Evolutionary conservation across 2,329 filamentous ascomycete species (phyloP).

Genomic region (Clarireedia monteithiana): DNA sequence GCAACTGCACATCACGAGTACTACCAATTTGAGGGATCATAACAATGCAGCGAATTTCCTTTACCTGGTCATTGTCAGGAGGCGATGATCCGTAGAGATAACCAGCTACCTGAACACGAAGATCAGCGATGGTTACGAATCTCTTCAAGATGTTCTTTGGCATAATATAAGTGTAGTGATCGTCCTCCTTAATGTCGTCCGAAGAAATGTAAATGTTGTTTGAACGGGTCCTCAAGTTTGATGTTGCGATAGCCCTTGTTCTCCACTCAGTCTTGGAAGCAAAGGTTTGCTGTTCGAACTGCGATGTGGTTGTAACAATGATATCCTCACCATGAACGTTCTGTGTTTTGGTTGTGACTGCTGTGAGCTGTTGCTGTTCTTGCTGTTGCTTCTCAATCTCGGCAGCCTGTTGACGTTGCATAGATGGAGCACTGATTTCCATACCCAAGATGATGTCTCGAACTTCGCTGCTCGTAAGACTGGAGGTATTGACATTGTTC

Average conservation of each 20-base stretch:
- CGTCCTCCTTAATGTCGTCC: conserved; percentile 84
- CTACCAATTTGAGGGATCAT: conserved; percentile 97
- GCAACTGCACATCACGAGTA: conserved; percentile 83
- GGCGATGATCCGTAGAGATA: conserved; percentile 92
- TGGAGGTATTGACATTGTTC: conserved; percentile 98
- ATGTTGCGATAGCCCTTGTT: conserved; percentile 90
- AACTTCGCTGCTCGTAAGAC: conserved; percentile 92
- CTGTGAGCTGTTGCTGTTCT: conserved; percentile 92
- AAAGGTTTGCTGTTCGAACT: conserved; percentile 96
- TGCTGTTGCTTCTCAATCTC: conserved; percentile 99
- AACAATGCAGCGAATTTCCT: conserved; percentile 93
- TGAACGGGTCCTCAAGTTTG: conserved; percentile 83
- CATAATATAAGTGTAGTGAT: conserved; percentile 91
- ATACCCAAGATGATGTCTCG: conserved; percentile 98
- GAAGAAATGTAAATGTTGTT: conserved; percentile 99
- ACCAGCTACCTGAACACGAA: conserved; percentile 91
- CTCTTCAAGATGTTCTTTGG: conserved; percentile 97
- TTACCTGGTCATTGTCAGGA: conserved; percentile 90
- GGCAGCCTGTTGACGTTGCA: conserved; percentile 96
- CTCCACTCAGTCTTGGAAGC: conserved; percentile 99
- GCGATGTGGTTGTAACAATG: conserved; percentile 94
- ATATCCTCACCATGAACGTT: conserved; percentile 97
- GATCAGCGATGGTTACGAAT: conserved; percentile 94
- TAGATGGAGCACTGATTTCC: conserved; percentile 96
- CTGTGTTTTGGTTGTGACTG: conserved; percentile 96